Evolutionary conservation across 2,329 filamentous ascomycete genomes (phyloP).

Genomic region (Stachybotrys chartarum): DNA sequence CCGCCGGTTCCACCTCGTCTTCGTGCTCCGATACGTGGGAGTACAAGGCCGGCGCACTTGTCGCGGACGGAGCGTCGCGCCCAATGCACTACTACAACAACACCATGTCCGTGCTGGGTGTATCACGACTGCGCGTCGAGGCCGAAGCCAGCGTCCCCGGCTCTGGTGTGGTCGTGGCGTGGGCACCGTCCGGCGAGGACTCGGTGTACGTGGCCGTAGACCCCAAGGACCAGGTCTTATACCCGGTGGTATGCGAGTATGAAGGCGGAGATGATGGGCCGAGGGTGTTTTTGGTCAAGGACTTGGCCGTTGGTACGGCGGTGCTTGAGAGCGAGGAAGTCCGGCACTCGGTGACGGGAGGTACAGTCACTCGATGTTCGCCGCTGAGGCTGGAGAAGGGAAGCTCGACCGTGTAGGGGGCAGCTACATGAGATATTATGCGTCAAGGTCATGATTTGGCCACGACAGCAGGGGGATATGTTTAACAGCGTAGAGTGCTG

Average conservation of each 20-base stretch:
- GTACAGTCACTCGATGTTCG: background rate
- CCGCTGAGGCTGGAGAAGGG: background rate
- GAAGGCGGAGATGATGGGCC: slow-evolving; percentile 6
- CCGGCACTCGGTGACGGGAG: background rate
- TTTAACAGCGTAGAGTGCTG: background rate
- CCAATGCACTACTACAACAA: slow-evolving; percentile 25
- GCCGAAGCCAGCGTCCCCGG: slow-evolving; percentile 9
- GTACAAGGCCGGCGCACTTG: slow-evolving; percentile 9
- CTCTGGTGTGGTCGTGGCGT: slow-evolving; percentile 9
- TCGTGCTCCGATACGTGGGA: slow-evolving; percentile 17
- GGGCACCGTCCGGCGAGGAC: slow-evolving; percentile 9
- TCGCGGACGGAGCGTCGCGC: slow-evolving; percentile 13
- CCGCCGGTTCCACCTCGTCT: slow-evolving; percentile 8
- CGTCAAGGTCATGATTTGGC: background rate
- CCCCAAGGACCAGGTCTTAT: slow-evolving; percentile 13
- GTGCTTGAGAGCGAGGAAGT: background rate
- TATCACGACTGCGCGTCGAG: slow-evolving; percentile 19
- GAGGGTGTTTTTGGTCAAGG: slow-evolving; percentile 17
- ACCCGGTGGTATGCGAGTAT: slow-evolving; percentile 21
- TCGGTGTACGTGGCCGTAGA: slow-evolving; percentile 13
- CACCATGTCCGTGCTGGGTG: slow-evolving; percentile 21
- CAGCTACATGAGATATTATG: background rate
- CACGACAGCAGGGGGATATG: background rate
- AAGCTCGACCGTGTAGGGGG: background rate
- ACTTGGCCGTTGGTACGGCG: background rate